Evolutionary conservation across 176 grass and related monocot species (phyloP).

Genomic region (Eleusine coracana): DNA sequence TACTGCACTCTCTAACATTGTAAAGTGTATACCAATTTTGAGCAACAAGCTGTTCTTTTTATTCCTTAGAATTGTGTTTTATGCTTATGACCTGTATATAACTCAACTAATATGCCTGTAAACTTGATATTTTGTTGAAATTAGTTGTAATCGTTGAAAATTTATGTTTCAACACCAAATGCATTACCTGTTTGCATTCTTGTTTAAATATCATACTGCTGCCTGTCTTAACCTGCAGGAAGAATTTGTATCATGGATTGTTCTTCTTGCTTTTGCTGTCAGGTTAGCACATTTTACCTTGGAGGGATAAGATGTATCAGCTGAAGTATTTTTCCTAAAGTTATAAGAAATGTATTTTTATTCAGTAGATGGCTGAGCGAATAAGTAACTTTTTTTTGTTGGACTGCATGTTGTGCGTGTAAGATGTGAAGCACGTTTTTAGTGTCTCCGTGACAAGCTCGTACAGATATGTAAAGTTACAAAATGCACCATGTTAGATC

Average conservation of each 20-base stretch:
- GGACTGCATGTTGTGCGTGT: background rate
- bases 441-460: background rate
- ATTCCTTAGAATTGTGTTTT: background rate
- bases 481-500: background rate
- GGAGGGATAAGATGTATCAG: background rate
- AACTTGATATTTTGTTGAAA: background rate
- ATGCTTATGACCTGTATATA: slow-evolving; percentile 26
- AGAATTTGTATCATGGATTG: background rate
- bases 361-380: background rate
- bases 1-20: slow-evolving; percentile 32
- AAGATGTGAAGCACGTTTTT: background rate
- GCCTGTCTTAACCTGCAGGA: slow-evolving; percentile 14
- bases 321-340: background rate
- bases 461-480: background rate
- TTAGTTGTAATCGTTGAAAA: background rate
- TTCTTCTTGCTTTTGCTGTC: background rate
- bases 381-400: background rate
- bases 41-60: background rate
- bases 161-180: background rate
- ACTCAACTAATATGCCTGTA: background rate
- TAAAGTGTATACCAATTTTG: slow-evolving; percentile 20
- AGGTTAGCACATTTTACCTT: slow-evolving; percentile 9
- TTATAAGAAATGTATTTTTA: background rate
- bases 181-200: background rate
- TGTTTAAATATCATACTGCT: background rate